Evolutionary conservation across 1,139 yeast species (phyloP).

Genomic region (Nematodospora anomalae): DNA sequence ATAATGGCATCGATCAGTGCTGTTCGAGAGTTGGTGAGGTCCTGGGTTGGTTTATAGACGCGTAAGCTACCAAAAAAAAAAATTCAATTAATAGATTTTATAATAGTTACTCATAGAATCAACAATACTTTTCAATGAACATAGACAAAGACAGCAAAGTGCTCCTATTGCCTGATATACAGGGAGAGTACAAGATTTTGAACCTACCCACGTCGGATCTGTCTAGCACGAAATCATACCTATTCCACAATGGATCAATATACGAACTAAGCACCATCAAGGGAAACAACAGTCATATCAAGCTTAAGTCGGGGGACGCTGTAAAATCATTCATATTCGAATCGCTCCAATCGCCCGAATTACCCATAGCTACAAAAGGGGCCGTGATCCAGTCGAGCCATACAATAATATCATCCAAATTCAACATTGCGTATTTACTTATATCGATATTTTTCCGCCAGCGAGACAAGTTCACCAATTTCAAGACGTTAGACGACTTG

Average conservation of each 20-base stretch:
- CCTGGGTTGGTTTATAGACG: constrained; percentile 30
- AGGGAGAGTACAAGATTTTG: constrained; percentile 19
- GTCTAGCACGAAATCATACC: constrained; percentile 20
- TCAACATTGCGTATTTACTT: constrained; percentile 43
- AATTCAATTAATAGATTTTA: neutral
- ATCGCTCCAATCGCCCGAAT: constrained; percentile 3
- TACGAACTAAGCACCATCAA: constrained; percentile 37
- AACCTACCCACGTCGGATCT: constrained; percentile 26
- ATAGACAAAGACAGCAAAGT: constrained; percentile 14
- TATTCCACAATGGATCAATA: constrained; percentile 20
- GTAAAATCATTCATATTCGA: constrained; percentile 43
- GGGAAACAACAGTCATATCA: constrained; percentile 24
- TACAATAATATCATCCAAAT: constrained; percentile 42
- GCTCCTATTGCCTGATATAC: constrained; percentile 11
- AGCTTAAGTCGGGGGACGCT: constrained; percentile 27
- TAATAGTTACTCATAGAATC: too few relatives aligned
- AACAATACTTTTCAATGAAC: constrained; percentile 3
- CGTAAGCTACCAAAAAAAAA: neutral
- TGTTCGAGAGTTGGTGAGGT: constrained; percentile 27
- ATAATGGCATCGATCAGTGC: constrained; percentile 60
- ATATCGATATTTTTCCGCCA: constrained; percentile 35
- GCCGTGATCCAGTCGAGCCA: constrained; percentile 35
- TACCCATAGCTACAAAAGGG: constrained; percentile 20
- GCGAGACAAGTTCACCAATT: constrained; percentile 31
- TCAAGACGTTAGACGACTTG: constrained; percentile 49